A percentile compares a stretch with the other conserved stretches of the same genome.
phyloP scores from a whole-genome alignment of 1,284 basidiomycete genomes.

The Ustilago nuda region DNA sequence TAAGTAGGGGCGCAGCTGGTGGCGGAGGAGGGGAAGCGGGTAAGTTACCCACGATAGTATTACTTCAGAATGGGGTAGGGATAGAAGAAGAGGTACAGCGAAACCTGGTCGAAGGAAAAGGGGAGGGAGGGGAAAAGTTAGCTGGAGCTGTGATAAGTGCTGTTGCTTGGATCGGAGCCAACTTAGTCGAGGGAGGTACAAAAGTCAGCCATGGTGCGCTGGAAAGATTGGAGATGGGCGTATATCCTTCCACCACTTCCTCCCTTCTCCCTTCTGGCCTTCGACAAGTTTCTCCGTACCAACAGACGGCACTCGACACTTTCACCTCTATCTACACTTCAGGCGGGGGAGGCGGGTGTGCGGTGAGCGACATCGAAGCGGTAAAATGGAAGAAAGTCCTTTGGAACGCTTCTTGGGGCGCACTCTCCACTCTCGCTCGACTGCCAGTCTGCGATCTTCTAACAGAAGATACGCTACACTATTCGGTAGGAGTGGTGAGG shows the following conservation, averaged over 20 bases:
- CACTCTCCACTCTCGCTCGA: constrained; percentile 70
- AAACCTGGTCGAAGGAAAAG: constrained; percentile 70
- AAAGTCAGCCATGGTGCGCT: constrained; percentile 52
- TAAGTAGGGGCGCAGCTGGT: constrained; percentile 59
- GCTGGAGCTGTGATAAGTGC: constrained; percentile 66
- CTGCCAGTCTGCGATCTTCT: constrained; percentile 70
- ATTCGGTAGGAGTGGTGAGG: constrained; percentile 68
- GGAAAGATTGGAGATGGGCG: constrained; percentile 69
- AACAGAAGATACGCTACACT: constrained; percentile 64
- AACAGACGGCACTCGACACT: constrained; percentile 61
- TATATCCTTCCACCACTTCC: constrained; percentile 46
- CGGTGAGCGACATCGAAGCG: constrained; percentile 71
- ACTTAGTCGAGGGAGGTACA: constrained; percentile 50
- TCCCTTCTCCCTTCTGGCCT: not conserved
- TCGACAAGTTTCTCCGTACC: constrained; percentile 17
- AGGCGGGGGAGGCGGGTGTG: constrained; percentile 70
- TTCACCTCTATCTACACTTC: constrained; percentile 69
- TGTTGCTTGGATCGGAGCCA: constrained; percentile 72
- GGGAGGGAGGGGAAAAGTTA: constrained; percentile 17
- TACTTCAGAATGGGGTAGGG: constrained; percentile 82
- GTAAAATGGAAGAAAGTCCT: constrained; percentile 72
- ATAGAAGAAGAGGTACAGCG: constrained; percentile 78
- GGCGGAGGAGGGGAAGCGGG: constrained; percentile 22
- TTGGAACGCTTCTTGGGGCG: constrained; percentile 67
- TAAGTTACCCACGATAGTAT: constrained; percentile 74